Evolutionary conservation across 345 rosid species (phyloP).

Genomic region (Camelina laxa): DNA sequence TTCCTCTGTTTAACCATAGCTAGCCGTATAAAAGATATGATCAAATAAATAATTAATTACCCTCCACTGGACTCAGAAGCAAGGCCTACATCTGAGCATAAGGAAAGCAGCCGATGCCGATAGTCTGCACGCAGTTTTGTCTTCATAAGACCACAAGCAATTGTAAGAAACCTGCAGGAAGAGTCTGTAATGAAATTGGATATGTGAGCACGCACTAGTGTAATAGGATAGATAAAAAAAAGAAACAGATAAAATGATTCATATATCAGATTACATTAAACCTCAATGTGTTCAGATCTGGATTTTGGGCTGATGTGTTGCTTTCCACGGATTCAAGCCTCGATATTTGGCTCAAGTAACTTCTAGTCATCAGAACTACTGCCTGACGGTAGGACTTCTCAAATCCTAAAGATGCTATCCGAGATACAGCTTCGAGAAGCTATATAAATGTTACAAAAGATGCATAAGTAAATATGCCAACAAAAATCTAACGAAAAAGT

Average conservation of each 20-base stretch:
- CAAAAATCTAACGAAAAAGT: slow-evolving; percentile 25
- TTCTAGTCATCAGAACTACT: slow-evolving; percentile 78
- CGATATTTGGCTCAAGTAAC: slow-evolving; percentile 65
- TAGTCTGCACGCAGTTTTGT: slow-evolving; percentile 72
- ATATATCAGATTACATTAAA: slow-evolving; percentile 35
- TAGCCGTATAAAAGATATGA: no score
- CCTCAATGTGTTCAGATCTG: slow-evolving; percentile 72
- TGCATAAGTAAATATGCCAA: slow-evolving; percentile 39
- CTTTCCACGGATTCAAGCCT: slow-evolving; percentile 70
- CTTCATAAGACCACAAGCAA: slow-evolving; percentile 67
- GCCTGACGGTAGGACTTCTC: slow-evolving; percentile 89
- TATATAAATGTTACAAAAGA: slow-evolving; percentile 42
- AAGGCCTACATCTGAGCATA: slow-evolving; percentile 89
- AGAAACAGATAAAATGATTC: slow-evolving; percentile 1
- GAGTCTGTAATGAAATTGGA: slow-evolving; percentile 73
- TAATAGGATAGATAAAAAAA: slow-evolving; percentile 32
- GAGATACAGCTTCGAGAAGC: slow-evolving; percentile 91
- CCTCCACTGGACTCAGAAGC: slow-evolving; percentile 87
- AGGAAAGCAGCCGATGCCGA: slow-evolving; percentile 76
- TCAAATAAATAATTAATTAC: slow-evolving; percentile 38
- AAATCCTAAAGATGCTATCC: slow-evolving; percentile 82
- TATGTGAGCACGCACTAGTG: slow-evolving; percentile 54
- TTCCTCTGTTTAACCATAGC: background rate
- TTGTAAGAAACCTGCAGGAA: slow-evolving; percentile 83
- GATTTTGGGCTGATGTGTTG: slow-evolving; percentile 72